These are phyloP conservation scores for Venturia effusa DNA, from an alignment of 2,329 filamentous ascomycete genomes.

Conservation along the genomic window DNA sequence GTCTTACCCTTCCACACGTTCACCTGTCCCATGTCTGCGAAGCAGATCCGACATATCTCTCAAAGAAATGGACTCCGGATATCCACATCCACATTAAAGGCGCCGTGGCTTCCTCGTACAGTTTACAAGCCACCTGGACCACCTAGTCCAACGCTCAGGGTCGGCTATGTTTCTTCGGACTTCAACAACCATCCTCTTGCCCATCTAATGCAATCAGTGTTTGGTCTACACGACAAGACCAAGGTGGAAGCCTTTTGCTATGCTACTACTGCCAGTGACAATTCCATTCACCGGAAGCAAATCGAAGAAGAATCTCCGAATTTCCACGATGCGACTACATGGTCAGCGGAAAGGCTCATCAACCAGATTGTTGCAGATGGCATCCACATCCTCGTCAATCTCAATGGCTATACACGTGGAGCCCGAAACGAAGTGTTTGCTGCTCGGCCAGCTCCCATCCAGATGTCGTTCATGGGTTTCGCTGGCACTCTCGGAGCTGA, in stretches of 20 bases:
- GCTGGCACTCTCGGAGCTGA: conserved; percentile 91
- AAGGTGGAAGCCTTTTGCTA: conserved; percentile 86
- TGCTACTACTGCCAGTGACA: conserved; percentile 84
- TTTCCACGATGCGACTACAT: conserved; percentile 78
- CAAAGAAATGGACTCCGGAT: conserved; percentile 91
- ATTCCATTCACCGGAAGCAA: conserved; percentile 77
- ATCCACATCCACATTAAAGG: conserved; percentile 75
- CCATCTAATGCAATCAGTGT: conserved; percentile 97
- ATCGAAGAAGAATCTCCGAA: conserved; percentile 88
- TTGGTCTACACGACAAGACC: conserved; percentile 69
- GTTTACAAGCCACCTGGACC: conserved; percentile 81
- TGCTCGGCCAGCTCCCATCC: conserved; percentile 83
- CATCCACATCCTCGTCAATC: conserved; percentile 89
- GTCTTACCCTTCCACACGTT: conserved; percentile 97
- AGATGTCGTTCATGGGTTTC: conserved; percentile 99
- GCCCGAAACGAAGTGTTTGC: conserved; percentile 98
- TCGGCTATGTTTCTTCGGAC: conserved; percentile 95
- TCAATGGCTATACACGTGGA: conserved; percentile 96
- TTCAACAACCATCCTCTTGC: conserved; percentile 98
- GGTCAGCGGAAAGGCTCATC: conserved; percentile 75
- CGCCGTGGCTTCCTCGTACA: conserved; percentile 71
- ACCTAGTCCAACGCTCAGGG: conserved; percentile 71
- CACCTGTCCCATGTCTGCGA: conserved; percentile 83
- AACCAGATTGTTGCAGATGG: conserved; percentile 76
- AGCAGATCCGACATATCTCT: conserved; percentile 86